Evolutionary conservation across 805 yeast genomes (phyloP).

Genomic region (Metschnikowia lunata): DNA sequence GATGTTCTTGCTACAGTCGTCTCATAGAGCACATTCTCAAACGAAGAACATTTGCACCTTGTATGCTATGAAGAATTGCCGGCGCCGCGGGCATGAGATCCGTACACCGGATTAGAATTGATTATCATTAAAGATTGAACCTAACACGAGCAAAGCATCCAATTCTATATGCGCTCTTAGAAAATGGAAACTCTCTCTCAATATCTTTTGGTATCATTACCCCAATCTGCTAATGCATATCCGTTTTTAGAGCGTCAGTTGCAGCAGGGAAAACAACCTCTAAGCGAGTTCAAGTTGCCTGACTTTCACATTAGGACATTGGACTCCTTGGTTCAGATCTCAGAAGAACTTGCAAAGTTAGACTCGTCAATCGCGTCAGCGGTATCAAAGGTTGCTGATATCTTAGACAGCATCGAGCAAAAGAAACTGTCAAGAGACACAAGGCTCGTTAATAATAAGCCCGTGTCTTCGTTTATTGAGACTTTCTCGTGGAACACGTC

Average conservation of each 20-base stretch:
- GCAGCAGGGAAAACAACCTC: slow-evolving; percentile 54
- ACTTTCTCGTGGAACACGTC: slow-evolving; percentile 83
- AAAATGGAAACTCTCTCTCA: slow-evolving; percentile 35
- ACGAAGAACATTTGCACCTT: too few relatives aligned
- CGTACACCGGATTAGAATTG: too few relatives aligned
- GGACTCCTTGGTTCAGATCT: slow-evolving; percentile 84
- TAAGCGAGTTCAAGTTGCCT: slow-evolving; percentile 62
- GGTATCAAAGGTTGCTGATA: slow-evolving; percentile 72
- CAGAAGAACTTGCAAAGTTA: slow-evolving; percentile 80
- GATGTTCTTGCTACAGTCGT: too few relatives aligned
- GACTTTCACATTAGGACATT: slow-evolving; percentile 90
- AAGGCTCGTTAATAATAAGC: slow-evolving; percentile 39
- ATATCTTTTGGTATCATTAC: slow-evolving; percentile 56
- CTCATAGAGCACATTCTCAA: too few relatives aligned
- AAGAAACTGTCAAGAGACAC: slow-evolving; percentile 22
- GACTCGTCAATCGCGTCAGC: slow-evolving; percentile 75
- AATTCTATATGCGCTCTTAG: neutral
- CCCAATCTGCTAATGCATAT: slow-evolving; percentile 45
- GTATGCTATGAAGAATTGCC: too few relatives aligned
- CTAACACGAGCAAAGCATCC: too few relatives aligned
- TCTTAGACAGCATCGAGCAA: slow-evolving; percentile 42
- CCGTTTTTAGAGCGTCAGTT: slow-evolving; percentile 55
- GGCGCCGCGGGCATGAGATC: too few relatives aligned
- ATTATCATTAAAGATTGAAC: too few relatives aligned
- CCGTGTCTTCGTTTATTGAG: slow-evolving; percentile 63